Conservation (phyloP, 768 basidiomycete genomes). For the Russula emetica region DNA sequence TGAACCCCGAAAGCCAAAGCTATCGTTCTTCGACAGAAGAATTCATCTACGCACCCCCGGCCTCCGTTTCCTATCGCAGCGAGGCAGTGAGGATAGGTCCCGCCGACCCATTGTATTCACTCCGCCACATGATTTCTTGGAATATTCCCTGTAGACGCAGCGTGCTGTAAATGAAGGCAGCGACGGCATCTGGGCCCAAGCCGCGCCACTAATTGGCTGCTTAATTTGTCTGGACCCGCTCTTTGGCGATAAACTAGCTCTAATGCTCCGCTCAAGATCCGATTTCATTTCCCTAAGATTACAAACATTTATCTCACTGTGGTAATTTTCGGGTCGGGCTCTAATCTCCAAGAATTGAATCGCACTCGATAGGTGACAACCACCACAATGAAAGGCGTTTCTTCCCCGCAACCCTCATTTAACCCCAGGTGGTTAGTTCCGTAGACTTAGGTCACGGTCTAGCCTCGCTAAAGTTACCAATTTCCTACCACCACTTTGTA, state of each 20-base stretch:
- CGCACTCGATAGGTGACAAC: background rate
- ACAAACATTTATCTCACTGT: background rate
- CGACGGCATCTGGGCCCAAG: background rate
- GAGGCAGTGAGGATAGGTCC: conserved; percentile 3
- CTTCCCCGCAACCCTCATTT: background rate
- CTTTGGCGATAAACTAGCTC: conserved; percentile 2
- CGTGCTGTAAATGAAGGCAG: conserved; percentile 1
- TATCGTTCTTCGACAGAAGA: background rate
- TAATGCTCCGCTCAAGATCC: background rate
- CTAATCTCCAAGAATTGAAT: background rate
- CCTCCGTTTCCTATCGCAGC: conserved; percentile 7
- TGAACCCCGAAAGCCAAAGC: background rate
- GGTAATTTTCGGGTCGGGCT: too few species aligned
- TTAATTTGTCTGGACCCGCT: conserved; percentile 12
- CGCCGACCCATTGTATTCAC: too few species aligned
- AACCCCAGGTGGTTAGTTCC: background rate
- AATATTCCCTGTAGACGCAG: conserved; percentile 8
- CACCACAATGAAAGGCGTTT: background rate
- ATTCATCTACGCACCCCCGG: background rate
- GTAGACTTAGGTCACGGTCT: background rate
- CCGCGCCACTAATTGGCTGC: conserved; percentile 18
- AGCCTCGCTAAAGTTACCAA: background rate
- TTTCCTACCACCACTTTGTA: background rate
- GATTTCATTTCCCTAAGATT: background rate
- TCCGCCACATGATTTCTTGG: conserved; percentile 18